These are phyloP conservation scores for Wallacemonas sp. DNA, from an alignment of 208 protist genomes.

Conservation along the genomic window DNA sequence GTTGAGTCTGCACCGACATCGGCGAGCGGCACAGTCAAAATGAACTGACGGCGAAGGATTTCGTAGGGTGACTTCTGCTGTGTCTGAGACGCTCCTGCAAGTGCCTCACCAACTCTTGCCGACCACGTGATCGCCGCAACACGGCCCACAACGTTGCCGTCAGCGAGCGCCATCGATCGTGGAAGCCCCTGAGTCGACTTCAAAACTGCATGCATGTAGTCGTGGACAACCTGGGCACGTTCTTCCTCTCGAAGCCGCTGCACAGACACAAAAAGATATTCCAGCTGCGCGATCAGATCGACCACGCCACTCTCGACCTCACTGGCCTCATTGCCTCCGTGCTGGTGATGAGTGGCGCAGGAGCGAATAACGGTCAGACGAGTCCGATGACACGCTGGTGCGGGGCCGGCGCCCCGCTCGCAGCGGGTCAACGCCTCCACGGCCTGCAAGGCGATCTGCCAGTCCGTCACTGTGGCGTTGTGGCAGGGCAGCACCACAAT, in stretches of 20 bases:
- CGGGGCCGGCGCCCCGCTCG: background rate
- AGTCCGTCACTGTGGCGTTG: background rate
- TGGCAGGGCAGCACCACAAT: conserved; percentile 22
- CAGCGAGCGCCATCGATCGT: background rate
- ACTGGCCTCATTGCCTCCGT: too few species aligned
- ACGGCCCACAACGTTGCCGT: conserved; percentile 3
- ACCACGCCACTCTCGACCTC: too few species aligned
- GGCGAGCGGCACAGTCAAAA: background rate
- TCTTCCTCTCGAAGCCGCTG: background rate
- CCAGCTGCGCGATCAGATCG: background rate
- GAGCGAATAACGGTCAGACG: conserved; percentile 4
- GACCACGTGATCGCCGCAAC: background rate
- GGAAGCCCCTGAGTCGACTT: background rate
- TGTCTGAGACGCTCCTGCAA: background rate
- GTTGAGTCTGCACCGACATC: background rate
- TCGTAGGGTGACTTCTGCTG: background rate
- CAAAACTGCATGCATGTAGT: conserved; percentile 1
- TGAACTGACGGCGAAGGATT: background rate
- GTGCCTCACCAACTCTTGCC: background rate
- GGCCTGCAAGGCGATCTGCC: background rate
- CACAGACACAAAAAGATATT: background rate
- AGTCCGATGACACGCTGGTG: background rate
- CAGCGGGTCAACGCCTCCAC: conserved; percentile 4
- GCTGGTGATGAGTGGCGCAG: background rate
- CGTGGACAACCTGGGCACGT: background rate